Evolutionary conservation across 192 early-diverging fungal genomes (phyloP).

Genomic region (Backusella circina): DNA sequence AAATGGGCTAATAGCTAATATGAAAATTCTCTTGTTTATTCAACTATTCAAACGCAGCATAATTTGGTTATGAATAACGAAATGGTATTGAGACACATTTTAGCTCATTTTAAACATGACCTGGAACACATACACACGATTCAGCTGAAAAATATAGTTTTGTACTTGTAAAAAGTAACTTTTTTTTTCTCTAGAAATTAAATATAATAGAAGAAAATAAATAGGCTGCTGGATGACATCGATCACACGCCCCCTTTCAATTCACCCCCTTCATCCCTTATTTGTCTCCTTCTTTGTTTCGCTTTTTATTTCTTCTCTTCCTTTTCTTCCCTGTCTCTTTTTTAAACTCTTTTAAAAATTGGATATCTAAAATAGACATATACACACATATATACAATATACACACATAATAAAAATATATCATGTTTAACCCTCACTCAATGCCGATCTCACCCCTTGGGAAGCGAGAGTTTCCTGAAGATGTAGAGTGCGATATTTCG

Average conservation of each 20-base stretch:
- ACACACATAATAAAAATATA: neutral
- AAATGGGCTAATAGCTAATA: neutral
- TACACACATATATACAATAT: neutral
- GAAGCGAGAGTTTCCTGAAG: constrained; percentile 4
- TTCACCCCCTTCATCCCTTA: constrained; percentile 8
- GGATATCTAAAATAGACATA: neutral
- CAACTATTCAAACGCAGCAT: neutral
- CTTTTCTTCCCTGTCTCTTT: neutral
- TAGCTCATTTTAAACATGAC: constrained; percentile 12
- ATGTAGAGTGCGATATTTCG: constrained; percentile 3
- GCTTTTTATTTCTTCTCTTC: constrained; percentile 13
- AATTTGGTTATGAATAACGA: neutral
- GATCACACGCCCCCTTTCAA: constrained; percentile 8
- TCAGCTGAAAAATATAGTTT: neutral
- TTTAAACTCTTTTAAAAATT: neutral
- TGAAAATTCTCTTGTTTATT: neutral
- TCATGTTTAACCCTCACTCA: constrained; percentile 1
- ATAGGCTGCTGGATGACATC: constrained; percentile 6
- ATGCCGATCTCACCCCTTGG: neutral
- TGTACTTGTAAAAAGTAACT: neutral
- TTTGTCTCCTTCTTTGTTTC: constrained; percentile 12
- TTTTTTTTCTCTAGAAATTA: neutral
- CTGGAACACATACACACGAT: constrained; percentile 4
- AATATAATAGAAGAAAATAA: neutral
- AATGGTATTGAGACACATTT: neutral